These are phyloP conservation scores for Penicillium vulpinum DNA, from an alignment of 2,329 filamentous ascomycete species.

Conservation along the genomic window DNA sequence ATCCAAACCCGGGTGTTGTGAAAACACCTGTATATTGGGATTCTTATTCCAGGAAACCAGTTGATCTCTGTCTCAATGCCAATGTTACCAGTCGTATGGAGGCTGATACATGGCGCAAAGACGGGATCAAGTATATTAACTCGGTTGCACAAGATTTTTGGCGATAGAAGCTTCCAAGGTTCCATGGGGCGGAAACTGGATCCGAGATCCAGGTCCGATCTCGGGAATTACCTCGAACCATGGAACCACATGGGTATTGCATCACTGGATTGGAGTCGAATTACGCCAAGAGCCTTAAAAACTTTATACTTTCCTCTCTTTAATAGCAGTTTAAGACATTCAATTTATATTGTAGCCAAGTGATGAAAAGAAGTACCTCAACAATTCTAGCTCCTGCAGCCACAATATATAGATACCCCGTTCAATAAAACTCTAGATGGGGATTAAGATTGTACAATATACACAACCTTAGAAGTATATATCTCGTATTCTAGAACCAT, in stretches of 20 bases:
- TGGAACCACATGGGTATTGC: neutral
- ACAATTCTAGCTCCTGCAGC: neutral
- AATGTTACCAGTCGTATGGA: constrained; percentile 49
- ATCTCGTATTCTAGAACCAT: neutral
- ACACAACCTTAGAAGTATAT: too few species aligned
- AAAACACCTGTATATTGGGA: constrained; percentile 43
- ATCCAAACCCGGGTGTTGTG: constrained; percentile 45
- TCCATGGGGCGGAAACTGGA: neutral
- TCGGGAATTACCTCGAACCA: too few species aligned
- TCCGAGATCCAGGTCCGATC: neutral
- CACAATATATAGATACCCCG: neutral
- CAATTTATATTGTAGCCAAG: neutral
- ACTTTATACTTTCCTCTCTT: neutral
- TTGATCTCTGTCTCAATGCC: constrained; percentile 54
- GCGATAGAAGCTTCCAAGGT: constrained; percentile 14
- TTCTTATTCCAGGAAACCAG: constrained; percentile 43
- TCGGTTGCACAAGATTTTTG: constrained; percentile 26
- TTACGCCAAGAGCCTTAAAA: neutral
- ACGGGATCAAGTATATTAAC: constrained; percentile 35
- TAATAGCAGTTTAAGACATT: neutral
- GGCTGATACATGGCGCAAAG: constrained; percentile 48
- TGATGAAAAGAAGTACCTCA: neutral
- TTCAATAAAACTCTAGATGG: neutral
- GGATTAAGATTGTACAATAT: neutral
- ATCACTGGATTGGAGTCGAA: neutral